Conservation (phyloP, 495 filamentous ascomycete species). For the Pyrenopolyporus hunteri region DNA sequence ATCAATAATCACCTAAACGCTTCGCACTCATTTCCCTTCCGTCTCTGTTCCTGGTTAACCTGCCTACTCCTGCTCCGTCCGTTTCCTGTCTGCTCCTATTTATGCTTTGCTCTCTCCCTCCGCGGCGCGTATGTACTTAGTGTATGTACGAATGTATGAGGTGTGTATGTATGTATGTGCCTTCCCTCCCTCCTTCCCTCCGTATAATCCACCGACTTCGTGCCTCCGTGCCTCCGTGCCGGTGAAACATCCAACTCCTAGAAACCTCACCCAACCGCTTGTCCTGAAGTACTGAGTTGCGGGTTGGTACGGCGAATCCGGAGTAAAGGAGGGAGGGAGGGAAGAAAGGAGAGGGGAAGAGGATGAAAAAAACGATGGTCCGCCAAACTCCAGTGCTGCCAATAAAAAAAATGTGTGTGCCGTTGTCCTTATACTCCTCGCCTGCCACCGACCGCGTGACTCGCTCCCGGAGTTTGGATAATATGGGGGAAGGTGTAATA, state of each 20-base stretch:
- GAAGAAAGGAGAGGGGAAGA: not conserved
- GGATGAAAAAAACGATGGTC: not conserved
- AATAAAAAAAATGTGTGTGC: constrained; percentile 7
- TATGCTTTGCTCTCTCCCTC: not conserved
- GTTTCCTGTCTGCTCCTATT: not conserved
- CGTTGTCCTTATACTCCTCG: constrained; percentile 14
- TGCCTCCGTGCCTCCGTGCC: no score
- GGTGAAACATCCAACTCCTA: no score
- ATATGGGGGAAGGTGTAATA: not conserved
- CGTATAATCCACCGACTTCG: not conserved
- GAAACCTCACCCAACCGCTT: no score
- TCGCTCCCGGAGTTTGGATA: constrained; percentile 3
- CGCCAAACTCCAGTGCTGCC: constrained; percentile 22
- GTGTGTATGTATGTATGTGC: no score
- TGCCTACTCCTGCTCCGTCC: not conserved
- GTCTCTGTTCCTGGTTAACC: no score
- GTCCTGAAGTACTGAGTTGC: no score
- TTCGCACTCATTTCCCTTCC: no score
- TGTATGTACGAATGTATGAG: not conserved
- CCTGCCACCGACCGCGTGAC: constrained; percentile 11
- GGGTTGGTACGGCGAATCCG: no score
- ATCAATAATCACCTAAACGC: no score
- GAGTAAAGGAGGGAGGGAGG: no score
- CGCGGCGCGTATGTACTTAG: not conserved
- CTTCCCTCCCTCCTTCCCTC: not conserved